phyloP scores from a whole-genome alignment of 2,329 filamentous ascomycete genomes.

The Pestalotiopsis sp. region DNA sequence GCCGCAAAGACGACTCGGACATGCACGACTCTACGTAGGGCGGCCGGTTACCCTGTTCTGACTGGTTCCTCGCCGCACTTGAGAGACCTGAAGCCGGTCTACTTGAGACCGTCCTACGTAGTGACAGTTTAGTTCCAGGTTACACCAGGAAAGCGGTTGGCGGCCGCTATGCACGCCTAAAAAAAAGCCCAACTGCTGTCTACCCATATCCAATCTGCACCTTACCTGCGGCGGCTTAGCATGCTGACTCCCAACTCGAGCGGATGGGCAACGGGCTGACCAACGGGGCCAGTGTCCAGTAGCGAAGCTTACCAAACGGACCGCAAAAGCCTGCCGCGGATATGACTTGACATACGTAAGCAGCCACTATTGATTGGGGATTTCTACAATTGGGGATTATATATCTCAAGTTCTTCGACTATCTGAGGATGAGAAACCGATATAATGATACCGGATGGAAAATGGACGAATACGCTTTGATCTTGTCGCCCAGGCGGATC shows the following conservation, averaged over 20 bases:
- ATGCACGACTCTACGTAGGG: not conserved
- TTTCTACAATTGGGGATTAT: not conserved
- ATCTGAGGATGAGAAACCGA: not conserved
- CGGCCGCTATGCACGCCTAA: conserved; percentile 3
- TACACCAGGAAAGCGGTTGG: not conserved
- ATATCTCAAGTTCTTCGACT: not conserved
- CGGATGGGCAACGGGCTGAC: not conserved
- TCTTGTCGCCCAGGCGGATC: not conserved
- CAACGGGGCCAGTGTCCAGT: not conserved
- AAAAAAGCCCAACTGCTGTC: not conserved
- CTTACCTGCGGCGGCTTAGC: not conserved
- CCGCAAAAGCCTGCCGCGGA: not conserved
- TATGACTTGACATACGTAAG: not conserved
- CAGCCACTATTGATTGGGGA: not conserved
- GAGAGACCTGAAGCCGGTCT: conserved; percentile 3
- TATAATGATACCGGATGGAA: not conserved
- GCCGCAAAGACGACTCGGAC: not conserved
- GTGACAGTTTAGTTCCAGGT: not conserved
- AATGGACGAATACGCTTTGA: not conserved
- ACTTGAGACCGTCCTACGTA: conserved; percentile 4
- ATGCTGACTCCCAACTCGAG: not conserved
- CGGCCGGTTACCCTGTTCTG: not conserved
- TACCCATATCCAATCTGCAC: not conserved
- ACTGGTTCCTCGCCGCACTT: conserved; percentile 3
- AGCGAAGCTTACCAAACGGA: conserved; percentile 1